Evolutionary conservation across 1,139 yeast species (phyloP).

Genomic region (Pichia sorboxylosa): DNA sequence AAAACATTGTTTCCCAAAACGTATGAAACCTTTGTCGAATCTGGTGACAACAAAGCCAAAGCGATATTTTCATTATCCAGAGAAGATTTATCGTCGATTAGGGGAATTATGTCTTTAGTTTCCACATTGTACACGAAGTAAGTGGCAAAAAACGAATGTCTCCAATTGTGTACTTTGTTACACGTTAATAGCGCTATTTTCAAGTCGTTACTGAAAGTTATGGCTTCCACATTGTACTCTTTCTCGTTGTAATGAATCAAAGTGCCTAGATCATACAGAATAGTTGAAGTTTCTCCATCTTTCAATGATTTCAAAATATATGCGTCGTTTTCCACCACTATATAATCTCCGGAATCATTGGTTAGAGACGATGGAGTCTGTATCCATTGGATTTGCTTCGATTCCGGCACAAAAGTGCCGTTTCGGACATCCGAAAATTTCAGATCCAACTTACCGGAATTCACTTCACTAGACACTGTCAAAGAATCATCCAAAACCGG

Average conservation of each 20-base stretch:
- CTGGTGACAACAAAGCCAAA: conserved; percentile 37
- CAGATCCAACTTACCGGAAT: too few species aligned
- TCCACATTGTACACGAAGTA: conserved; percentile 35
- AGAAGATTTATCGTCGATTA: conserved; percentile 18
- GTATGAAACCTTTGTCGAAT: conserved; percentile 33
- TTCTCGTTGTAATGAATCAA: conserved; percentile 29
- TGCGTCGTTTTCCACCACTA: conserved; percentile 27
- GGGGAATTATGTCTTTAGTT: conserved; percentile 23
- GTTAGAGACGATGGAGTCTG: conserved; percentile 32
- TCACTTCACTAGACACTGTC: too few species aligned
- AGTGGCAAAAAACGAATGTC: conserved; percentile 41
- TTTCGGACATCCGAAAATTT: conserved; percentile 27
- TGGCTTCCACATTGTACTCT: conserved; percentile 37
- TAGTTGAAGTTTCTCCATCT: conserved; percentile 34
- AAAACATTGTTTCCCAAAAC: conserved; percentile 39
- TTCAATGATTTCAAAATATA: conserved; percentile 39
- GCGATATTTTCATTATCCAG: conserved; percentile 20
- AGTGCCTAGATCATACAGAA: conserved; percentile 37
- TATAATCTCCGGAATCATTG: conserved; percentile 46
- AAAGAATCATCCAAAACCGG: too few species aligned
- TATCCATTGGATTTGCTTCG: conserved; percentile 56
- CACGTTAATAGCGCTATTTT: conserved; percentile 42
- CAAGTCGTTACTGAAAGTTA: conserved; percentile 57
- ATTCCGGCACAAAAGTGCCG: conserved; percentile 38
- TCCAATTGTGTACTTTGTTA: conserved; percentile 38